Conservation (phyloP, 2,329 filamentous ascomycete genomes). For the Pseudogymnoascus sp. region DNA sequence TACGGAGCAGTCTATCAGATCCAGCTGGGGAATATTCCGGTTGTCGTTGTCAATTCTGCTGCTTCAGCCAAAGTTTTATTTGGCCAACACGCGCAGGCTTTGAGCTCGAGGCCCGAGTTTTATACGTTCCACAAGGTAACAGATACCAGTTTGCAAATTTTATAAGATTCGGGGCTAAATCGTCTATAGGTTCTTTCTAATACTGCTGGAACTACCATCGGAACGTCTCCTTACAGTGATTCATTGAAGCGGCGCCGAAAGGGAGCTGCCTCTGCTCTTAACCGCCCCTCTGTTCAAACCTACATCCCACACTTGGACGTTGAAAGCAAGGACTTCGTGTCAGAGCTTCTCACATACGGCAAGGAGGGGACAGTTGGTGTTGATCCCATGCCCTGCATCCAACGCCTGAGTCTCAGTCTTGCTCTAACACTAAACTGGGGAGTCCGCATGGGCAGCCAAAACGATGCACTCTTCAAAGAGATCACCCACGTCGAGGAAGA, state of each 20-base stretch:
- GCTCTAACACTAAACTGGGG: conserved; percentile 61
- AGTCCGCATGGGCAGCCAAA: conserved; percentile 48
- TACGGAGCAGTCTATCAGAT: conserved; percentile 49
- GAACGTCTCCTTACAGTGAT: conserved; percentile 58
- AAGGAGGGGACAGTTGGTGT: conserved; percentile 44
- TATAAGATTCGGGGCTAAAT: background rate
- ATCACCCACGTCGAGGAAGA: conserved; percentile 56
- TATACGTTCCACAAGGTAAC: conserved; percentile 51
- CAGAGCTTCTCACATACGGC: conserved; percentile 51
- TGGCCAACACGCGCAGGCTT: conserved; percentile 43
- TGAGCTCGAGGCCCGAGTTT: conserved; percentile 48
- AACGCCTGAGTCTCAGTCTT: conserved; percentile 53
- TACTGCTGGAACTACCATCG: conserved; percentile 59
- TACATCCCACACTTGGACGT: conserved; percentile 55
- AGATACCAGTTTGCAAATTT: background rate
- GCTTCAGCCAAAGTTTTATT: conserved; percentile 43
- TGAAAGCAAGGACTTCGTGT: conserved; percentile 54
- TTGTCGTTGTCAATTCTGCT: conserved; percentile 48
- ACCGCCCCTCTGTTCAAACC: conserved; percentile 54
- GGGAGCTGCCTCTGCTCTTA: conserved; percentile 56
- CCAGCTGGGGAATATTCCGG: conserved; percentile 47
- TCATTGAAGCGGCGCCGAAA: conserved; percentile 56
- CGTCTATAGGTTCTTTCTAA: conserved; percentile 48
- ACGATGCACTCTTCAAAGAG: conserved; percentile 53
- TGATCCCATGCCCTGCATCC: conserved; percentile 61